Evolutionary conservation across 345 rosid genomes (phyloP).

Genomic region (Eucalyptus regnans): DNA sequence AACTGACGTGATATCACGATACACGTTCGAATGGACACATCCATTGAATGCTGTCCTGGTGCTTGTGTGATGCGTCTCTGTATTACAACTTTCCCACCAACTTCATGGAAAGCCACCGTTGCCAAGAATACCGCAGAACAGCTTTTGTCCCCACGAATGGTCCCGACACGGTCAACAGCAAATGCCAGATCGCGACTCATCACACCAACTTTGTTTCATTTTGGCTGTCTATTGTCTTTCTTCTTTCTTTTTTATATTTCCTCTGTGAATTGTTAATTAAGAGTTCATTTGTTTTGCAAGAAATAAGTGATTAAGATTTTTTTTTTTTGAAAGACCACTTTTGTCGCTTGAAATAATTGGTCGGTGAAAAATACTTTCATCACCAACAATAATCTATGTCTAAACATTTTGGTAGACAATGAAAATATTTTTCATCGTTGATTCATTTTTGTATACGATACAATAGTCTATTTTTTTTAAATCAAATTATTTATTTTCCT

Average conservation of each 20-base stretch:
- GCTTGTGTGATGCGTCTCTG: background rate
- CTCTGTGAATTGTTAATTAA: background rate
- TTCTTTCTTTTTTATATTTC: background rate
- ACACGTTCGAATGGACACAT: background rate
- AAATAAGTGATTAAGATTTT: background rate
- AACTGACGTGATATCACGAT: background rate
- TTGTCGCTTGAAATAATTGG: fast-evolving
- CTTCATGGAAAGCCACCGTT: background rate
- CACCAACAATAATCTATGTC: background rate
- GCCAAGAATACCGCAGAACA: background rate
- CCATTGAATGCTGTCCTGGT: background rate
- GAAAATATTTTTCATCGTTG: background rate
- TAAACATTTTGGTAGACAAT: fast-evolving
- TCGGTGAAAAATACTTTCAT: fast-evolving
- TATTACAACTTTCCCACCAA: background rate
- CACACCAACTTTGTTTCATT: background rate
- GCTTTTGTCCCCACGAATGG: background rate
- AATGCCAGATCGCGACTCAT: background rate
- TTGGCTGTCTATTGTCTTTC: background rate
- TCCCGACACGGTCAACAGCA: background rate
- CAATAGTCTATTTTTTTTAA: background rate
- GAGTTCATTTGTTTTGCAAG: fast-evolving
- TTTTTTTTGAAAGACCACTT: fast-evolving
- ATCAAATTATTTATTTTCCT: fast-evolving
- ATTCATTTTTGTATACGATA: background rate